Conservation (phyloP, 495 filamentous ascomycete genomes). For the Aspergillus incahuasiensis region DNA sequence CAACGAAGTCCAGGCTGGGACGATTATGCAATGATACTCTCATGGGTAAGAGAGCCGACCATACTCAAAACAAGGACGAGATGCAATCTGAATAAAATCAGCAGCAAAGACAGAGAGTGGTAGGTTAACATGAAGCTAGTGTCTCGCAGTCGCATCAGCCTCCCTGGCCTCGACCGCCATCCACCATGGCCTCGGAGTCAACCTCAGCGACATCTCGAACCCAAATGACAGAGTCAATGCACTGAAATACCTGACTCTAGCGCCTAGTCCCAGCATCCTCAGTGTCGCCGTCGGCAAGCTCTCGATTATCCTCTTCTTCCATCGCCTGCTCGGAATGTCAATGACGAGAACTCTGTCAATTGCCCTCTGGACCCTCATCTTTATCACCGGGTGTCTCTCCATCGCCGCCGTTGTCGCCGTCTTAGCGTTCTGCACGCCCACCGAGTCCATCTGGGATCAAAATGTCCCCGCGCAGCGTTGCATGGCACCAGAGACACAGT, state of each 20-base stretch:
- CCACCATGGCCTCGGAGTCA: slow-evolving; percentile 3
- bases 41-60: neutral
- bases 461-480: neutral
- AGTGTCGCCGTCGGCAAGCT: neutral
- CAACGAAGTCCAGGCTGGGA: slow-evolving; percentile 1
- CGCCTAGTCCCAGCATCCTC: slow-evolving; percentile 2
- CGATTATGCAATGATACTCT: slow-evolving; percentile 1
- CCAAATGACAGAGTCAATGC: neutral
- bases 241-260: slow-evolving; percentile 3
- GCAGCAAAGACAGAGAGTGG: too few species aligned
- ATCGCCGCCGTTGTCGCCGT: neutral
- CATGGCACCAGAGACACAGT: neutral
- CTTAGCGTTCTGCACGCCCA: neutral
- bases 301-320: slow-evolving; percentile 1
- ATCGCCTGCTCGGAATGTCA: neutral
- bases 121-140: too few species aligned
- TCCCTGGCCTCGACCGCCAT: neutral
- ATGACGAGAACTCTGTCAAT: neutral
- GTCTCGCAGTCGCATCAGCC: neutral
- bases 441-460: slow-evolving; percentile 1
- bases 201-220: neutral
- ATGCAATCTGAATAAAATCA: neutral
- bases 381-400: neutral
- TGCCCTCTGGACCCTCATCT: neutral
- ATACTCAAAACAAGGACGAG: neutral